A percentile compares a stretch with the other conserved stretches of the same genome.
phyloP scores from a whole-genome alignment of 257 asterid species.

The Thymus quinquecostatus region DNA sequence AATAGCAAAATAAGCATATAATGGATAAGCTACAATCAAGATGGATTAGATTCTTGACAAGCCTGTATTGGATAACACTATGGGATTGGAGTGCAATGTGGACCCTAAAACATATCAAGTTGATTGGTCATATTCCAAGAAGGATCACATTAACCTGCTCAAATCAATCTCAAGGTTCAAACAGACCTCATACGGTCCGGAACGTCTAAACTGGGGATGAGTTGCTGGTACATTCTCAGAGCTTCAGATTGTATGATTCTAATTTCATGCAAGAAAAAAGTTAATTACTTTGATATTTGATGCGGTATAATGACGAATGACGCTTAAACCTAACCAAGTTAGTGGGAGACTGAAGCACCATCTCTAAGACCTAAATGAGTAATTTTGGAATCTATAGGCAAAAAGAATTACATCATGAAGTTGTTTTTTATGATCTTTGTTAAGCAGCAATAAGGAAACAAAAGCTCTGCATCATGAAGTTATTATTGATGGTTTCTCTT shows the following conservation, averaged over 20 bases:
- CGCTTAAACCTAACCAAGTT: not conserved
- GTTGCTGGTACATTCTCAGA: constrained; percentile 5
- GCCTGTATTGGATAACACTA: constrained; percentile 3
- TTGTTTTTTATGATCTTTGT: constrained; percentile 16
- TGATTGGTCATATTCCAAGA: constrained; percentile 12
- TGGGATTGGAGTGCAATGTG: not conserved
- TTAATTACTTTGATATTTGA: not conserved
- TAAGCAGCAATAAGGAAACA: constrained; percentile 17
- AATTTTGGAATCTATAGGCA: constrained; percentile 17
- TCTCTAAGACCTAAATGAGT: constrained; percentile 8
- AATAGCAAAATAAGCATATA: constrained; percentile 21
- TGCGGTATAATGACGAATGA: constrained; percentile 16
- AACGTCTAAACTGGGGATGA: constrained; percentile 3
- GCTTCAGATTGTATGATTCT: constrained; percentile 3
- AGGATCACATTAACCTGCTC: constrained; percentile 2
- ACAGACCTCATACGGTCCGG: not conserved
- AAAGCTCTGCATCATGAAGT: not conserved
- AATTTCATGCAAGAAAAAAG: constrained; percentile 7
- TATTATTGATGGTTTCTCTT: too few species aligned
- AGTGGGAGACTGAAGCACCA: not conserved
- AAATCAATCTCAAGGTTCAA: constrained; percentile 24
- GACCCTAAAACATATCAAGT: constrained; percentile 10
- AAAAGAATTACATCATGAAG: constrained; percentile 22
- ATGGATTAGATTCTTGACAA: constrained; percentile 14
- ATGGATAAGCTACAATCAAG: constrained; percentile 8